Evolutionary conservation across 805 yeast genomes (phyloP).

Genomic region (Komagataella phaffii): DNA sequence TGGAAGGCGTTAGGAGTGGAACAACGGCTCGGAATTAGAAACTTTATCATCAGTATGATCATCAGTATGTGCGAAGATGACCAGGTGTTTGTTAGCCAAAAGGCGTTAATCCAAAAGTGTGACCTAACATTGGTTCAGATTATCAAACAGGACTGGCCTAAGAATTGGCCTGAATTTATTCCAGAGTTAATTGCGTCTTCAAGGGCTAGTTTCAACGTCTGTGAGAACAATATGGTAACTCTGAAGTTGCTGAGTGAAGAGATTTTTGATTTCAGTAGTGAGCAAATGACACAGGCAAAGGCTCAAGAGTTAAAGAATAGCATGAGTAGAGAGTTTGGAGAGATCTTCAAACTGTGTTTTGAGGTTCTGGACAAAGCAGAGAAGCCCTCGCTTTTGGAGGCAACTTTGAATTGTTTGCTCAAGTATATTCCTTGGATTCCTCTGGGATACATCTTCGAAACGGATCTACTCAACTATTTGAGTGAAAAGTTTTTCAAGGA

Average conservation of each 20-base stretch:
- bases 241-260: constrained; percentile 85
- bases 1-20: constrained; percentile 90
- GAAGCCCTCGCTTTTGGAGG: constrained; percentile 67
- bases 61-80: constrained; percentile 84
- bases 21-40: constrained; percentile 86
- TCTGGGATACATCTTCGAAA: constrained; percentile 76
- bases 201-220: constrained; percentile 77
- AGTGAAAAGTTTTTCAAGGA: constrained; percentile 67
- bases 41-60: constrained; percentile 88
- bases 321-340: constrained; percentile 84
- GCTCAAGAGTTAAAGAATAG: constrained; percentile 70
- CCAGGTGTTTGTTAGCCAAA: constrained; percentile 51
- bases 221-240: constrained; percentile 95
- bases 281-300: constrained; percentile 94
- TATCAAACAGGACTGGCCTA: constrained; percentile 98
- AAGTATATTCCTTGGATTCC: constrained; percentile 95
- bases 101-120: constrained; percentile 81
- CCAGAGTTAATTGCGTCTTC: constrained; percentile 86
- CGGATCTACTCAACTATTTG: constrained; percentile 61
- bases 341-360: constrained; percentile 84
- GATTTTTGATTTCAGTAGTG: constrained; percentile 90
- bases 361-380: constrained; percentile 80
- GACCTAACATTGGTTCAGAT: constrained; percentile 90
- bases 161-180: constrained; percentile 93
- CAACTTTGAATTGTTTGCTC: constrained; percentile 72